Evolutionary conservation across 805 yeast species (phyloP).

Genomic region (Saccharomycopsis amapae): DNA sequence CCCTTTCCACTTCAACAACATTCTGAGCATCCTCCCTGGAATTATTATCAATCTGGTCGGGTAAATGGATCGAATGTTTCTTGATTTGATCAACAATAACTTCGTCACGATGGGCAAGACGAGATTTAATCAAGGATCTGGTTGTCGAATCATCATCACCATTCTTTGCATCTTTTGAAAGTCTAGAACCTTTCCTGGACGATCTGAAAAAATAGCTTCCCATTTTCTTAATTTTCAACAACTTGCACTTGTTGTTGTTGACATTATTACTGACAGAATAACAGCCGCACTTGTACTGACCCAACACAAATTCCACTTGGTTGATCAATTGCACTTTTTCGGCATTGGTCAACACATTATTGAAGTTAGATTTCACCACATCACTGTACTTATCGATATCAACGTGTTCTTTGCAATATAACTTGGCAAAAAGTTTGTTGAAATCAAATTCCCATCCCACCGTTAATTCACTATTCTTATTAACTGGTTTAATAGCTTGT

Average conservation of each 20-base stretch:
- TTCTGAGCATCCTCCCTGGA: background rate
- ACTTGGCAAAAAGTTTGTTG: slow-evolving; percentile 61
- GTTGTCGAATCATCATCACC: slow-evolving; percentile 23
- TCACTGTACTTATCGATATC: slow-evolving; percentile 20
- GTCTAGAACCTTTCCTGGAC: slow-evolving; percentile 39
- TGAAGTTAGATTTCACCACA: slow-evolving; percentile 35
- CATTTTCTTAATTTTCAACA: slow-evolving; percentile 55
- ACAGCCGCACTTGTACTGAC: slow-evolving; percentile 61
- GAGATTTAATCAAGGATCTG: background rate
- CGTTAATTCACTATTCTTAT: slow-evolving; percentile 63
- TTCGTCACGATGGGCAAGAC: slow-evolving; percentile 13
- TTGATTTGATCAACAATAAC: background rate
- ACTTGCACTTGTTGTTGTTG: slow-evolving; percentile 44
- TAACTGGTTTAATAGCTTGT: slow-evolving; percentile 48
- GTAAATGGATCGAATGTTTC: too few relatives aligned
- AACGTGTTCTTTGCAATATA: slow-evolving; percentile 38
- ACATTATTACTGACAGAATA: slow-evolving; percentile 27
- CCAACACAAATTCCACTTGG: slow-evolving; percentile 54
- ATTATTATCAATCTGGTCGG: background rate
- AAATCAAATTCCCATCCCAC: slow-evolving; percentile 88
- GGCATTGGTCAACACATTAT: slow-evolving; percentile 40
- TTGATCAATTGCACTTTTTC: slow-evolving; percentile 51
- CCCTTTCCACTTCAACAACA: background rate
- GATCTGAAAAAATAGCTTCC: slow-evolving; percentile 54
- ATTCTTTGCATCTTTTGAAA: slow-evolving; percentile 34